Conservation (phyloP, 805 yeast genomes). For the Tetrapisispora arboricola region DNA sequence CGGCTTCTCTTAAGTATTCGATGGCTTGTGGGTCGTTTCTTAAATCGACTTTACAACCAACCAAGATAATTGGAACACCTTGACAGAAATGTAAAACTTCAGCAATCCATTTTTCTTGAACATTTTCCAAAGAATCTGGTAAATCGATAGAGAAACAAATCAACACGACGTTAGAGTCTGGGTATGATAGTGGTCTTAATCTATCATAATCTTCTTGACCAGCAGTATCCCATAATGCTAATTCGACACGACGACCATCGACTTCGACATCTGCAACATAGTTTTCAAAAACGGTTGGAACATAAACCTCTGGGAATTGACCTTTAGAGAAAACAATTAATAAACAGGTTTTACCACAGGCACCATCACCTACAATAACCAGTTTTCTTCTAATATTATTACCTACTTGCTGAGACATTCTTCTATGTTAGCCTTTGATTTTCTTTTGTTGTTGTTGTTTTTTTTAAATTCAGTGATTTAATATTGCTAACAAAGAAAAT, state of each 20-base stretch:
- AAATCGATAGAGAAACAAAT: constrained; percentile 86
- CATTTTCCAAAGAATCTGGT: constrained; percentile 88
- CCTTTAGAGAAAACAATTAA: constrained; percentile 80
- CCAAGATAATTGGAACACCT: constrained; percentile 84
- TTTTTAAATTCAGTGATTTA: too few relatives aligned
- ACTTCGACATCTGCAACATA: constrained; percentile 94
- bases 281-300: constrained; percentile 94
- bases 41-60: constrained; percentile 85
- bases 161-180: constrained; percentile 83
- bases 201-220: constrained; percentile 98
- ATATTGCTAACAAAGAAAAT: too few relatives aligned
- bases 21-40: constrained; percentile 73
- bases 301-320: constrained; percentile 88
- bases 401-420: constrained; percentile 27
- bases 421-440: neutral
- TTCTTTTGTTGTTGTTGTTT: too few relatives aligned
- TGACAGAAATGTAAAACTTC: constrained; percentile 92
- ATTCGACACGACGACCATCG: constrained; percentile 83
- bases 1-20: constrained; percentile 61
- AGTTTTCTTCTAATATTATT: constrained; percentile 54
- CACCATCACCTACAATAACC: constrained; percentile 96
- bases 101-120: constrained; percentile 91
- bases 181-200: constrained; percentile 81
- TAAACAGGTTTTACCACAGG: constrained; percentile 92
- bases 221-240: constrained; percentile 97